Percentiles rank a stretch among this genome's conserved stretches.
phyloP scores from a whole-genome alignment of 495 filamentous ascomycete species.

The Penicillium egyptiacum region DNA sequence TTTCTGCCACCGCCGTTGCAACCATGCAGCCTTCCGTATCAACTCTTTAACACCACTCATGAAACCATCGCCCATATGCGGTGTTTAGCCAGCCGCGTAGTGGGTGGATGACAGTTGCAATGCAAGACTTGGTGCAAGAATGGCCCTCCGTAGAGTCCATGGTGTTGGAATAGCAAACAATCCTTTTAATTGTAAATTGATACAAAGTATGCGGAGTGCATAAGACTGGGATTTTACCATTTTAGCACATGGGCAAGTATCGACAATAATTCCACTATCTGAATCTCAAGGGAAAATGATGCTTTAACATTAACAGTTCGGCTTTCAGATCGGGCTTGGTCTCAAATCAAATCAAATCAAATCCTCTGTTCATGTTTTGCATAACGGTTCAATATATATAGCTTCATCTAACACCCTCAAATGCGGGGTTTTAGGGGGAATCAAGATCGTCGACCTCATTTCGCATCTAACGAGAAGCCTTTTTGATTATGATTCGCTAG shows the following conservation, averaged over 20 bases:
- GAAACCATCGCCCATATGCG: constrained; percentile 1
- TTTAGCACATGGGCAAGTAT: neutral
- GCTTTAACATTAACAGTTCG: neutral
- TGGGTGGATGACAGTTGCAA: neutral
- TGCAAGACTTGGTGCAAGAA: neutral
- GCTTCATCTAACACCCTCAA: neutral
- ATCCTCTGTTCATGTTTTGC: neutral
- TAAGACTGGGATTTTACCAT: neutral
- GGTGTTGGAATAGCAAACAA: neutral
- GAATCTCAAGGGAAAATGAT: neutral
- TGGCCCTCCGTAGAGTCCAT: neutral
- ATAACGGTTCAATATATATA: neutral
- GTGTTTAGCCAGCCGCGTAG: neutral
- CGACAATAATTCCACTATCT: neutral
- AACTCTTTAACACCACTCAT: constrained; percentile 6
- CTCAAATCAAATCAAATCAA: neutral
- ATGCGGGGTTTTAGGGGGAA: constrained; percentile 4
- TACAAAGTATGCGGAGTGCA: neutral
- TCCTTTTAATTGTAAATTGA: neutral
- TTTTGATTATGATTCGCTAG: neutral
- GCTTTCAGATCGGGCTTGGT: neutral
- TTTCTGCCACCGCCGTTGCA: constrained; percentile 1
- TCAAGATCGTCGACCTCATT: neutral
- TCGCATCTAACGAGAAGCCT: neutral
- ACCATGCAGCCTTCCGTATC: neutral